A percentile compares a stretch with the other conserved stretches of the same genome.
These are phyloP conservation scores for Scheffersomyces cryptocercus DNA, from an alignment of 1,139 yeast species.

Conservation along the genomic window DNA sequence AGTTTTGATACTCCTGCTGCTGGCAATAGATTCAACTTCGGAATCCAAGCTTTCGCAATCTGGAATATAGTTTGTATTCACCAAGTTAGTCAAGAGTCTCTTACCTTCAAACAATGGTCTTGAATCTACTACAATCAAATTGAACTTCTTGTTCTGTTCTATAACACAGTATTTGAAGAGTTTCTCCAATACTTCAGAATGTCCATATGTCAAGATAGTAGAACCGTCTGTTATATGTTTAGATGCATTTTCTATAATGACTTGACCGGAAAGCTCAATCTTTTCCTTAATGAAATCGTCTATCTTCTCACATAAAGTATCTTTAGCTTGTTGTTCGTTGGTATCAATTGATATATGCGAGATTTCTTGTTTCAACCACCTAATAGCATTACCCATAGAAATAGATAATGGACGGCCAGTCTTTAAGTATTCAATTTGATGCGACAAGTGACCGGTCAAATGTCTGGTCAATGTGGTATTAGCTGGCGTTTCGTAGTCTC, in stretches of 20 bases:
- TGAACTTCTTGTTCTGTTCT: slow-evolving; percentile 65
- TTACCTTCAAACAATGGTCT: slow-evolving; percentile 95
- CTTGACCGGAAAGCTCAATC: slow-evolving; percentile 78
- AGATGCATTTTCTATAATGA: slow-evolving; percentile 81
- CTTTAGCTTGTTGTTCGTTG: slow-evolving; percentile 73
- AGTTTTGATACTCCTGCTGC: slow-evolving; percentile 5
- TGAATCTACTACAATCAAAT: slow-evolving; percentile 89
- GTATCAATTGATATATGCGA: slow-evolving; percentile 73
- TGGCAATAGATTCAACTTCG: slow-evolving; percentile 46
- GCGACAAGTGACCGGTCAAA: slow-evolving; percentile 85
- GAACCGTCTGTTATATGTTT: slow-evolving; percentile 75
- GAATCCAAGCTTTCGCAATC: slow-evolving; percentile 40
- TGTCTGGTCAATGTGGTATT: slow-evolving; percentile 87
- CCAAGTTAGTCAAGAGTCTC: slow-evolving; percentile 61
- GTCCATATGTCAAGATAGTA: slow-evolving; percentile 84
- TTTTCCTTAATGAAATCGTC: slow-evolving; percentile 84
- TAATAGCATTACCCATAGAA: slow-evolving; percentile 96
- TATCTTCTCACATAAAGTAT: slow-evolving; percentile 63
- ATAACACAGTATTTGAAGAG: slow-evolving; percentile 69
- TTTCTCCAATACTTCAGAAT: slow-evolving; percentile 79
- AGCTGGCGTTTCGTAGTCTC: slow-evolving; percentile 80
- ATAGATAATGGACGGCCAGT: slow-evolving; percentile 90
- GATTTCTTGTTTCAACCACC: slow-evolving; percentile 95
- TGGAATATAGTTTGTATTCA: slow-evolving; percentile 29
- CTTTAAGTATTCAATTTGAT: slow-evolving; percentile 90